Evolutionary conservation across 164 flowering plant species (phyloP).

Genomic region (Umbellularia californica): DNA sequence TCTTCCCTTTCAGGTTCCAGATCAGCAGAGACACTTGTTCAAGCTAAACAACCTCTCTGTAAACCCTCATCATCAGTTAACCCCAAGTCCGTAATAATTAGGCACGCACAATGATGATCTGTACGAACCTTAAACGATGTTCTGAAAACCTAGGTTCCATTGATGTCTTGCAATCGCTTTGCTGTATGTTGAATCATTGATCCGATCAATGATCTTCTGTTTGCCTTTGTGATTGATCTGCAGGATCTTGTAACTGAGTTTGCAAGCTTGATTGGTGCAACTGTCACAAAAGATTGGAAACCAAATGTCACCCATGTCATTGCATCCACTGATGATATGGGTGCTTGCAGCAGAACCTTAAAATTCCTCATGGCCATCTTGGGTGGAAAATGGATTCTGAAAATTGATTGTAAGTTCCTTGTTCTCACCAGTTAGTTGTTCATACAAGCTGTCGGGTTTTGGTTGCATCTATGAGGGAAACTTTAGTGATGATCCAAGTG

Average conservation of each 20-base stretch:
- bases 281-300: conserved; percentile 44
- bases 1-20: too few relatives aligned
- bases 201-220: background rate
- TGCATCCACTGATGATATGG: conserved; percentile 52
- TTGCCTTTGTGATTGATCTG: conserved; percentile 3
- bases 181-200: background rate
- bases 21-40: too few relatives aligned
- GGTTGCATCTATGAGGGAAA: too few relatives aligned
- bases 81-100: too few relatives aligned
- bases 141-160: background rate
- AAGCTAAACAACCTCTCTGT: too few relatives aligned
- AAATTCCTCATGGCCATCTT: conserved; percentile 67
- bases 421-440: background rate
- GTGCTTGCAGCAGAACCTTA: conserved; percentile 53
- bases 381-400: conserved; percentile 57
- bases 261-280: conserved; percentile 38
- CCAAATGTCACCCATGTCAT: conserved; percentile 63
- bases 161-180: background rate
- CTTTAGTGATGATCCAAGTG: too few relatives aligned
- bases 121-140: background rate
- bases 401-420: conserved; percentile 48
- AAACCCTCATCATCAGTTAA: too few relatives aligned
- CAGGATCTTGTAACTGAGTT: conserved; percentile 51
- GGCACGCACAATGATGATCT: too few relatives aligned
- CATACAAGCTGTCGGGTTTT: too few relatives aligned